A percentile compares a stretch with the other conserved stretches of the same genome.
phyloP scores from a whole-genome alignment of 179 eudicot species.

The Camellia oleifera region DNA sequence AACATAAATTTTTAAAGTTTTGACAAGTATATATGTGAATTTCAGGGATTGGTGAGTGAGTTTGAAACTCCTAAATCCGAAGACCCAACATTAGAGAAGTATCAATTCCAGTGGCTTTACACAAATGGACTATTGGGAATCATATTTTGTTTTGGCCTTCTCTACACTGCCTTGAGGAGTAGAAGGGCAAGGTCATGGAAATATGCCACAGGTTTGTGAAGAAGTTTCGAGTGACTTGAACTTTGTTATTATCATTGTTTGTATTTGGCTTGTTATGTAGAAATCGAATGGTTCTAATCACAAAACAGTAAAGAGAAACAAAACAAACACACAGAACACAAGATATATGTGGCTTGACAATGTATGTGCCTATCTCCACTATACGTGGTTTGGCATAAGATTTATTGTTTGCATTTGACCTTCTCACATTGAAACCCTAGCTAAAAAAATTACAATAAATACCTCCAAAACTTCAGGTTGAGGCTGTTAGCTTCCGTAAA shows the following conservation, averaged over 20 bases:
- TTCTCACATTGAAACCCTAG: too few relatives aligned
- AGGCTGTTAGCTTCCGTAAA: too few relatives aligned
- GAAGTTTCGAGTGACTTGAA: not conserved
- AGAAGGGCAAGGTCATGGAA: constrained; percentile 61
- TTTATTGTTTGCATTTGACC: too few relatives aligned
- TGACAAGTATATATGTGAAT: not conserved
- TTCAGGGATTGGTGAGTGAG: constrained; percentile 57
- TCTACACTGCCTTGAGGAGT: constrained; percentile 45
- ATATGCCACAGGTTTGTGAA: constrained; percentile 42
- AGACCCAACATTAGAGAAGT: constrained; percentile 24
- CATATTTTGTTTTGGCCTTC: constrained; percentile 46
- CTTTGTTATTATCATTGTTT: not conserved
- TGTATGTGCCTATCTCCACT: too few relatives aligned
- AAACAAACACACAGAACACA: too few relatives aligned
- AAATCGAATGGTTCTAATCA: too few relatives aligned
- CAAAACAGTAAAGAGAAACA: too few relatives aligned
- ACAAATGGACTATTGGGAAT: constrained; percentile 51
- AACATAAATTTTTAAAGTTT: not conserved
- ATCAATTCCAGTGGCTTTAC: constrained; percentile 55
- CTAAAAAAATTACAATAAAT: too few relatives aligned
- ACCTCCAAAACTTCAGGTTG: too few relatives aligned
- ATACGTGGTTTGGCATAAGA: too few relatives aligned
- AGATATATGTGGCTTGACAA: too few relatives aligned
- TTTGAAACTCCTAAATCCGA: constrained; percentile 35
- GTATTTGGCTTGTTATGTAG: too few relatives aligned